A percentile compares a stretch with the other conserved stretches of the same genome.
Conservation (phyloP, 192 early-diverging fungal genomes). For the Coemansia sp. region DNA sequence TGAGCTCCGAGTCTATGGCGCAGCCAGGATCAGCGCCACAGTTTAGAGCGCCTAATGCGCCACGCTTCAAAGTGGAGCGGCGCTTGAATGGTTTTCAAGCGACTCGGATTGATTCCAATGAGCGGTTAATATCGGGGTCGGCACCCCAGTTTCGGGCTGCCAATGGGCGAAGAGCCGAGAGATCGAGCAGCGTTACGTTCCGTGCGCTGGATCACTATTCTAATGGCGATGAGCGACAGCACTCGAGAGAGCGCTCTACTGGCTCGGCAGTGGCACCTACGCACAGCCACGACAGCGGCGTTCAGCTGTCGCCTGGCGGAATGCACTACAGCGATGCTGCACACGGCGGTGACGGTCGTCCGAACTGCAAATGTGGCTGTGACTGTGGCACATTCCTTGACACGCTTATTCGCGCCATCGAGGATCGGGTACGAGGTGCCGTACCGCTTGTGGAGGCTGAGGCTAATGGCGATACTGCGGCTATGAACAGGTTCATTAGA, state of each 20-base stretch:
- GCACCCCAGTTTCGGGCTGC: not conserved
- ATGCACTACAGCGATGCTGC: conserved; percentile 6
- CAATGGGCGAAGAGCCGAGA: not conserved
- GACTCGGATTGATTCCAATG: not conserved
- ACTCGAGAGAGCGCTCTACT: not conserved
- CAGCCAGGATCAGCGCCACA: not conserved
- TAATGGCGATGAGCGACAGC: not conserved
- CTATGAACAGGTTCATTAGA: conserved; percentile 30
- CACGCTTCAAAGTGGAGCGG: conserved; percentile 7
- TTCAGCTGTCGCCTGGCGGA: not conserved
- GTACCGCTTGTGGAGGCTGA: conserved; percentile 1
- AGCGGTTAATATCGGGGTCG: not conserved
- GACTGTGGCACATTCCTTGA: conserved; percentile 45
- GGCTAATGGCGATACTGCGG: conserved; percentile 11
- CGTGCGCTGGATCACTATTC: conserved; percentile 5
- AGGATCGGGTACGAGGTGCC: conserved; percentile 36
- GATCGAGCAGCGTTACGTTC: not conserved
- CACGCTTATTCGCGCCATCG: conserved; percentile 44
- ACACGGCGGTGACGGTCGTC: conserved; percentile 12
- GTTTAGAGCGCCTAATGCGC: not conserved
- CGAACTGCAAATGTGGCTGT: conserved; percentile 53
- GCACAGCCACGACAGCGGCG: not conserved
- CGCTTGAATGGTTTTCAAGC: not conserved
- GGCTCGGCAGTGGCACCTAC: not conserved
- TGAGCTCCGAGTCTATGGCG: not conserved